phyloP scores from a whole-genome alignment of 2,329 filamentous ascomycete species.

The Rhynchosporium agropyri region DNA sequence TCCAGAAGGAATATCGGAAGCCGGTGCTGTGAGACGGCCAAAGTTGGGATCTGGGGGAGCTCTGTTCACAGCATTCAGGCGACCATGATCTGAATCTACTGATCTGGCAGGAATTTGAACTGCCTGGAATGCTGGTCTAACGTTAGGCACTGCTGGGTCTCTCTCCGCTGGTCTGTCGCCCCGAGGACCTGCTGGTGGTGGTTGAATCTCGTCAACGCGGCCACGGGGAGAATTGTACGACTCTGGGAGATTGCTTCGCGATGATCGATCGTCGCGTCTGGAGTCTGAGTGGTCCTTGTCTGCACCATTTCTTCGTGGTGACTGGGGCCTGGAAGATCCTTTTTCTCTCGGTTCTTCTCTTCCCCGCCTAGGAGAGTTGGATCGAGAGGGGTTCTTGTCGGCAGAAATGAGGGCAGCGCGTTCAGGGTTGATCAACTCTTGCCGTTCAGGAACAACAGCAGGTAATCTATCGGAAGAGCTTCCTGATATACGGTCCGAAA shows the following conservation, averaged over 20 bases:
- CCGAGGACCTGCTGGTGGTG: slow-evolving; percentile 42
- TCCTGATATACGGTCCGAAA: slow-evolving; percentile 34
- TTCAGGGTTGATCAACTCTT: slow-evolving; percentile 42
- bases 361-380: slow-evolving; percentile 39
- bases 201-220: slow-evolving; percentile 35
- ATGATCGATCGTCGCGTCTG: slow-evolving; percentile 39
- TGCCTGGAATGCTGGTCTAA: slow-evolving; percentile 48
- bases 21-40: slow-evolving; percentile 59
- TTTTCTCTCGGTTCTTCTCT: slow-evolving; percentile 40
- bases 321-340: slow-evolving; percentile 47
- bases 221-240: slow-evolving; percentile 29
- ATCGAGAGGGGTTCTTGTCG: slow-evolving; percentile 34
- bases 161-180: slow-evolving; percentile 50
- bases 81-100: slow-evolving; percentile 53
- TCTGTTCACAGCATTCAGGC: slow-evolving; percentile 42
- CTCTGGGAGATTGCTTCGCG: slow-evolving; percentile 32
- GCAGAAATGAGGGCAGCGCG: slow-evolving; percentile 41
- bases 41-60: slow-evolving; percentile 63
- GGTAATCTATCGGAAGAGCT: slow-evolving; percentile 35
- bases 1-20: slow-evolving; percentile 54
- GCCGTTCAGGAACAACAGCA: slow-evolving; percentile 36
- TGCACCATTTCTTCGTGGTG: slow-evolving; percentile 51
- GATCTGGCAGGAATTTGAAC: slow-evolving; percentile 44
- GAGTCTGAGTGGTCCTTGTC: slow-evolving; percentile 43
- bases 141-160: slow-evolving; percentile 45